A percentile compares a stretch with the other conserved stretches of the same genome.
Evolutionary conservation across 2,329 filamentous ascomycete species (phyloP).

Genomic region (Ascomycota sp.): DNA sequence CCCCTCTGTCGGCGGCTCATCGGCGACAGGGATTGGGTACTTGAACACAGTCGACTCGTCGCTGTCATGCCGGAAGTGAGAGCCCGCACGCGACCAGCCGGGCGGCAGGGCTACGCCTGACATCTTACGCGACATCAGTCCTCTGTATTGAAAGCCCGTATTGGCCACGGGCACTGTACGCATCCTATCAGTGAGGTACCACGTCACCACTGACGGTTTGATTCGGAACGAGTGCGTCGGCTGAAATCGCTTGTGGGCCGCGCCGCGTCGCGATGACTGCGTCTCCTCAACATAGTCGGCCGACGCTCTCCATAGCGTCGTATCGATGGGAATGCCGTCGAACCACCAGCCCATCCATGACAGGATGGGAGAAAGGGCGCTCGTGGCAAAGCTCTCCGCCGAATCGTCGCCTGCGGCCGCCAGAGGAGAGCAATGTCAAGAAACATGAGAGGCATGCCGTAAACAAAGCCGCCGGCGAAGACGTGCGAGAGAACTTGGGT

Average conservation of each 20-base stretch:
- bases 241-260: slow-evolving; percentile 14
- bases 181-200: slow-evolving; percentile 19
- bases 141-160: slow-evolving; percentile 18
- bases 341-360: slow-evolving; percentile 29
- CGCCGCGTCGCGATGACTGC: slow-evolving; percentile 10
- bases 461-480: slow-evolving; percentile 21
- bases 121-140: slow-evolving; percentile 14
- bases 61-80: slow-evolving; percentile 18
- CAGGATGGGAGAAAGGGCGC: slow-evolving; percentile 21
- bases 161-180: slow-evolving; percentile 14
- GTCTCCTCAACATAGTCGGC: slow-evolving; percentile 22
- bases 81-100: slow-evolving; percentile 18
- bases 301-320: slow-evolving; percentile 20
- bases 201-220: slow-evolving; percentile 15
- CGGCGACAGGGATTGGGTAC: slow-evolving; percentile 20
- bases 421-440: slow-evolving; percentile 23
- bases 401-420: slow-evolving; percentile 21
- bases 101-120: slow-evolving; percentile 12
- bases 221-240: slow-evolving; percentile 18
- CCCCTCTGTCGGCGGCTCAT: slow-evolving; percentile 7
- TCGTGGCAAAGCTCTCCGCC: slow-evolving; percentile 15
- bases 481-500: slow-evolving; percentile 19
- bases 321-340: slow-evolving; percentile 20
- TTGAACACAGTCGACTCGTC: slow-evolving; percentile 18
- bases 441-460: slow-evolving; percentile 25